A percentile compares a stretch with the other conserved stretches of the same genome.
Conservation (phyloP, 352 stramenopile species). For the Phytopythium sindhum region DNA sequence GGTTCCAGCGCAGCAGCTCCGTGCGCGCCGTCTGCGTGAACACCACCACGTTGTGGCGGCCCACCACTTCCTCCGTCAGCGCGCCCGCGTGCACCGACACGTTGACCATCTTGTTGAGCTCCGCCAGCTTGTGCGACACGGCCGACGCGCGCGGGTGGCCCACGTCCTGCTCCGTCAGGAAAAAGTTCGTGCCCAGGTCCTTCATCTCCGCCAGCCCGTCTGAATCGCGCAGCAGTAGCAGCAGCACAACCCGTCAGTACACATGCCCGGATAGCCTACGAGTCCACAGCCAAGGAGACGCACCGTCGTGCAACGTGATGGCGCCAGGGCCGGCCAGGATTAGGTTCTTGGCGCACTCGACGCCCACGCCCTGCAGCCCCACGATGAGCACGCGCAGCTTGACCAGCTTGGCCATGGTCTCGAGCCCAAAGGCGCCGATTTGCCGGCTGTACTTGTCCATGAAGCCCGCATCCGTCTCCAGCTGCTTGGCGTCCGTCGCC, state of each 20-base stretch:
- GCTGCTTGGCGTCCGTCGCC: constrained; percentile 56
- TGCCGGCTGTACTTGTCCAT: constrained; percentile 94
- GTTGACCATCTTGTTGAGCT: constrained; percentile 91
- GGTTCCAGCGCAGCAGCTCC: constrained; percentile 88
- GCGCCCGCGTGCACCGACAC: constrained; percentile 70
- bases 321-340: constrained; percentile 85
- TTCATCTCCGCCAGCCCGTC: constrained; percentile 68
- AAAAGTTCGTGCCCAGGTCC: constrained; percentile 94
- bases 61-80: constrained; percentile 62
- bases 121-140: constrained; percentile 78
- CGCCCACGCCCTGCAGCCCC: constrained; percentile 81
- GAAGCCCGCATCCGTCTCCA: constrained; percentile 87
- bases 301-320: constrained; percentile 87
- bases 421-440: constrained; percentile 90
- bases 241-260: constrained; percentile 3
- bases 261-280: not conserved
- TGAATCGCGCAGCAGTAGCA: constrained; percentile 9
- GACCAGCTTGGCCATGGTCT: constrained; percentile 90
- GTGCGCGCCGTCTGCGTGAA: constrained; percentile 74
- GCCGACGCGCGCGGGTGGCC: constrained; percentile 56
- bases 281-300: not conserved
- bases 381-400: constrained; percentile 86
- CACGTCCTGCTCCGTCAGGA: constrained; percentile 82
- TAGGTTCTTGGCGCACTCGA: constrained; percentile 93
- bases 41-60: constrained; percentile 84